These are phyloP conservation scores for Nematocida sp. DNA, from an alignment of 371 early-diverging fungal species.

Conservation along the genomic window DNA sequence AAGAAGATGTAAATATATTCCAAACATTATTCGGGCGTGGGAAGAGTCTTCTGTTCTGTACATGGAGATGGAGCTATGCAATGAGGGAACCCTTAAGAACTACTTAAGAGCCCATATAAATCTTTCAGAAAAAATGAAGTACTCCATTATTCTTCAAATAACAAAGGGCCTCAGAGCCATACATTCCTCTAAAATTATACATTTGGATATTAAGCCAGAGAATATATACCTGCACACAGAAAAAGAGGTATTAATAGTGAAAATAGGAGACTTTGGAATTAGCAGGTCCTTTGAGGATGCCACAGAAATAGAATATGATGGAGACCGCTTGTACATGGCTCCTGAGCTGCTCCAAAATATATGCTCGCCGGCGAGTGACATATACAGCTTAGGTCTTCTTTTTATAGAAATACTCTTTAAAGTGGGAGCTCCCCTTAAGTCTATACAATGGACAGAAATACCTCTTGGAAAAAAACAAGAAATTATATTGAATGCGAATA, in stretches of 20 bases:
- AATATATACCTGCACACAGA: conserved; percentile 54
- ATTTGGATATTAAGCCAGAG: conserved; percentile 65
- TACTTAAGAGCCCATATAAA: conserved; percentile 31
- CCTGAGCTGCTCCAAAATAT: conserved; percentile 76
- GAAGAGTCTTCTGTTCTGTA: conserved; percentile 79
- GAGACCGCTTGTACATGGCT: conserved; percentile 87
- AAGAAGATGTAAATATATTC: conserved; percentile 1
- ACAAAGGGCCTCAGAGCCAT: conserved; percentile 52
- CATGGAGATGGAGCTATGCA: conserved; percentile 78
- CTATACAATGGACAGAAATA: neutral
- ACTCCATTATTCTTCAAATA: conserved; percentile 46
- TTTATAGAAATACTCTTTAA: conserved; percentile 70
- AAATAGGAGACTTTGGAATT: conserved; percentile 64
- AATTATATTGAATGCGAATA: neutral
- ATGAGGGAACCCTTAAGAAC: conserved; percentile 52
- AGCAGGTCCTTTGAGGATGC: conserved; percentile 27
- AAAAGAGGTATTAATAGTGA: conserved; percentile 23
- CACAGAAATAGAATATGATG: conserved; percentile 71
- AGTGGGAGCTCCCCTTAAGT: conserved; percentile 18
- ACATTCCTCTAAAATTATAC: conserved; percentile 53
- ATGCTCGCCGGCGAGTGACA: conserved; percentile 76
- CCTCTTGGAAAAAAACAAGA: neutral
- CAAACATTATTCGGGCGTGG: conserved; percentile 71
- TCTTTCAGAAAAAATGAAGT: conserved; percentile 3
- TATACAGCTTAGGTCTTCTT: conserved; percentile 81